Evolutionary conservation across 331 rosid species (phyloP), one percentile per base, ranked within the genome.

Genomic region (Cydonia oblonga): DNA sequence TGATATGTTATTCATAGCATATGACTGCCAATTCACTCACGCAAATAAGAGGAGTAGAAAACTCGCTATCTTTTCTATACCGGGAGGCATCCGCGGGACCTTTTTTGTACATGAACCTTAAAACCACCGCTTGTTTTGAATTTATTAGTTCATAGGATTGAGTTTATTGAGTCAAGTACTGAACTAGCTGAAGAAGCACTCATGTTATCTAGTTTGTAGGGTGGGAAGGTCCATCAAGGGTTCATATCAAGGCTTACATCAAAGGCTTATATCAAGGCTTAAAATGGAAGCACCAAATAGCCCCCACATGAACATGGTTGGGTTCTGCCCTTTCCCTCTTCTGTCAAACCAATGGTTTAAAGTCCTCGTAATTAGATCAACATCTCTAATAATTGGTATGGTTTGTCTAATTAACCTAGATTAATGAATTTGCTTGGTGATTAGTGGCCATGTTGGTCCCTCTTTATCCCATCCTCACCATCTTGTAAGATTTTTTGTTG

Each of bases 241-340:
- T 4, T 35, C 42, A 29, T n/a, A n/a, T n/a, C 68, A 38, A 25
- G 11, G 62, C 76, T 72, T 61, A n/a, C 76, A 72, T 72, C 69
- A n/a, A 28, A 13, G 53, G 49, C 24, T 65, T 26, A 26, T n/a
- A n/a, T n/a, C 69, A 28, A 13, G 53, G 49, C 24, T 65, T 26
- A 26, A 60, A 12, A 42, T 44, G 38, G 8, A 42, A 25, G 32
- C 10, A n/a, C 59, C 16, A 40, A 18, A 72, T 7, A 6, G 58
- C 46, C 60, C 69, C 76, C 68, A 72, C 76, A 29, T 59, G 69
- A 44, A 61, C 76, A 61, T 61, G 76, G 76, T 72, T 42, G 60
- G 76, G 68, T 72, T 72, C 8, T 44, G 58, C 60, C 7, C 38
- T 14, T 16, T 26, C 42, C 68, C 68, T 64, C 68, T 6, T 12